Evolutionary conservation across 2,329 filamentous ascomycete species (phyloP), one percentile per base, ranked within the genome.

Genomic region (Monascus ruber): DNA sequence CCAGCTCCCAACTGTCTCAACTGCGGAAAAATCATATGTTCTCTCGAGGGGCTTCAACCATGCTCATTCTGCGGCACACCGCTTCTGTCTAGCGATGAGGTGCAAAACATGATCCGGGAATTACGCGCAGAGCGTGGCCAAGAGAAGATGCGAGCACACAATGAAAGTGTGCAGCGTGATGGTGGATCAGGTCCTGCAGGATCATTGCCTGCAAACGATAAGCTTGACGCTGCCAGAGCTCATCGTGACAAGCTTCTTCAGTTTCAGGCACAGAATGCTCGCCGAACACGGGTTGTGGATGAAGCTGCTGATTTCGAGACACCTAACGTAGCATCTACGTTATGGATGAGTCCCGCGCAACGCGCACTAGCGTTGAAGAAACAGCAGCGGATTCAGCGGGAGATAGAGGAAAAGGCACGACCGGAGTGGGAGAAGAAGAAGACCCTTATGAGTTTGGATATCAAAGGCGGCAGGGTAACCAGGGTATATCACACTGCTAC

Each of bases 1-100:
- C 87, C 89, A 0, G 87, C 88, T 0, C 91, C 91, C 1, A 98
- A 96, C 58, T 98, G 91, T 57, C 67, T 93, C 10, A 81, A 75
- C 34, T 98, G 91, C 53, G 91, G 91, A 42, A 96, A 96, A 59
- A 86, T 98, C 8, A 81, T 96, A 39, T 98, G 91, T 59, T 78
- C 94, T 24, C 88, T 91, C 54, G 88, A 98, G 62, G 91, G 91
- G 0, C 71, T 96, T 1, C 89, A 89, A 0, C 89, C 89, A 0
- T 98, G 91, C 60, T 95, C 89, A 0, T 95, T 85, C 55, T 98
- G 91, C 65, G 79, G 79, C 0, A 71, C 74, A 0, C 77, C 85
- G 0, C 68, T 98, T 0, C 68, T 98, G 5, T 80, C 73, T 26
- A 59, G 76, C 0, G 66, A 74, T 3, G 87, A 96, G 39, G 77